These are phyloP conservation scores for Phytophthora multivora DNA, from an alignment of 352 stramenopile species.

Conservation along the genomic window DNA sequence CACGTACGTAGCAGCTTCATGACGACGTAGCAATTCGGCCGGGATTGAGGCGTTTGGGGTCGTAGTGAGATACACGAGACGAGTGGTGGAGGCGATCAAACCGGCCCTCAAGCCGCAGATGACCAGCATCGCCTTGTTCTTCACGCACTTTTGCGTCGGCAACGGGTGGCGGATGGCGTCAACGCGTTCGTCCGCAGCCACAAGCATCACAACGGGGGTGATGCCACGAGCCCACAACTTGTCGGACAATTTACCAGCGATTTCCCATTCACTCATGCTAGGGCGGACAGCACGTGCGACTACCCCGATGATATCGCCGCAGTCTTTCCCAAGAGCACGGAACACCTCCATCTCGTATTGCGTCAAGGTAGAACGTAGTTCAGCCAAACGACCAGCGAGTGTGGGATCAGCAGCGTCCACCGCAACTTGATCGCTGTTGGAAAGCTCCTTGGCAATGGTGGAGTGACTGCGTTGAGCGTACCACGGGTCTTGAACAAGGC, in stretches of 20 bases:
- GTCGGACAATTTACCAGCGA: constrained; percentile 46
- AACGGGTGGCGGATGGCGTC: constrained; percentile 73
- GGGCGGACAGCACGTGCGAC: constrained; percentile 50
- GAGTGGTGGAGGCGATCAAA: constrained; percentile 65
- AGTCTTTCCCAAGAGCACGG: constrained; percentile 59
- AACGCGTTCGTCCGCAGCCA: constrained; percentile 68
- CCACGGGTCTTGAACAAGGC: constrained; percentile 60
- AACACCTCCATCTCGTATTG: constrained; percentile 61
- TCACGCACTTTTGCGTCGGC: constrained; percentile 68
- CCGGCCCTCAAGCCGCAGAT: constrained; percentile 71
- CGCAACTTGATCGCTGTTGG: constrained; percentile 40
- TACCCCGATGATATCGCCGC: constrained; percentile 62
- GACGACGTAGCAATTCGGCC: constrained; percentile 52
- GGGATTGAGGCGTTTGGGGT: constrained; percentile 35
- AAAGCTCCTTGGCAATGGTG: constrained; percentile 43
- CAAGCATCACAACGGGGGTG: constrained; percentile 60
- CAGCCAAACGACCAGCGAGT: constrained; percentile 37
- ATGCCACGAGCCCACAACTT: constrained; percentile 50
- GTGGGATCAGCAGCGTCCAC: constrained; percentile 35
- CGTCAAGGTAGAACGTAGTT: constrained; percentile 54
- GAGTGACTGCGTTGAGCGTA: constrained; percentile 39
- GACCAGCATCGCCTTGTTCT: constrained; percentile 80
- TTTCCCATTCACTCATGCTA: constrained; percentile 61
- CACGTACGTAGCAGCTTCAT: constrained; percentile 75
- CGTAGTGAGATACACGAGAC: constrained; percentile 70